Evolutionary conservation across 2,329 filamentous ascomycete species (phyloP).

Genomic region (Metarhizium brunneum): DNA sequence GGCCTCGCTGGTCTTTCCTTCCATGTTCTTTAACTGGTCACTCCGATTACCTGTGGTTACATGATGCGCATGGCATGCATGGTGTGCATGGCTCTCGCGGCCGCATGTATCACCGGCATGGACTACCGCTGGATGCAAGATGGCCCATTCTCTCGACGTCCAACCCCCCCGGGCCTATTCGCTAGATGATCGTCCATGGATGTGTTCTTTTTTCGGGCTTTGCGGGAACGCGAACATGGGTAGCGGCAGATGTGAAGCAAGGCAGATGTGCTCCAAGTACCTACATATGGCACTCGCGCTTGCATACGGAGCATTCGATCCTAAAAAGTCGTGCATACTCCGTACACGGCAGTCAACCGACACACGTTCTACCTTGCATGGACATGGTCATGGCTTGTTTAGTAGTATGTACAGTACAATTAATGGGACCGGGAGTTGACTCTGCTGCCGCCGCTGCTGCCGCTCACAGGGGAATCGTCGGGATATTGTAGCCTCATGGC

Average conservation of each 20-base stretch:
- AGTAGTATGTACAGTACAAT: too few relatives aligned
- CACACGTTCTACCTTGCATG: neutral
- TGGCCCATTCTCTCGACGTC: neutral
- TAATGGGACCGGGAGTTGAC: neutral
- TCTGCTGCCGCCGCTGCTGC: neutral
- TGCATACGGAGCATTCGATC: conserved; percentile 3
- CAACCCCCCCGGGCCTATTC: neutral
- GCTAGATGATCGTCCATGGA: neutral
- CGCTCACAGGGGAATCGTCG: neutral
- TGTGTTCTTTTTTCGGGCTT: neutral
- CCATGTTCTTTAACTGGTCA: neutral
- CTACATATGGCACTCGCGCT: neutral
- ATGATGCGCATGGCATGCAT: neutral
- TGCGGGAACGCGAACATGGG: conserved; percentile 1
- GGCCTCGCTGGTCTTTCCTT: neutral
- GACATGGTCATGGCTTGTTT: neutral
- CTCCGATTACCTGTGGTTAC: neutral
- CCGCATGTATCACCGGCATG: neutral
- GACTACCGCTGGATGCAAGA: neutral
- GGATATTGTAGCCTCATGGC: neutral
- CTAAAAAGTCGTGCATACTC: neutral
- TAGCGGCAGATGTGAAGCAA: neutral
- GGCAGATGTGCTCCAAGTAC: conserved; percentile 3
- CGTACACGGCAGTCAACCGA: neutral
- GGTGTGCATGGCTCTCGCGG: neutral